Evolutionary conservation across 768 basidiomycete genomes (phyloP).

Genomic region (Phlebiopsis gigantea): DNA sequence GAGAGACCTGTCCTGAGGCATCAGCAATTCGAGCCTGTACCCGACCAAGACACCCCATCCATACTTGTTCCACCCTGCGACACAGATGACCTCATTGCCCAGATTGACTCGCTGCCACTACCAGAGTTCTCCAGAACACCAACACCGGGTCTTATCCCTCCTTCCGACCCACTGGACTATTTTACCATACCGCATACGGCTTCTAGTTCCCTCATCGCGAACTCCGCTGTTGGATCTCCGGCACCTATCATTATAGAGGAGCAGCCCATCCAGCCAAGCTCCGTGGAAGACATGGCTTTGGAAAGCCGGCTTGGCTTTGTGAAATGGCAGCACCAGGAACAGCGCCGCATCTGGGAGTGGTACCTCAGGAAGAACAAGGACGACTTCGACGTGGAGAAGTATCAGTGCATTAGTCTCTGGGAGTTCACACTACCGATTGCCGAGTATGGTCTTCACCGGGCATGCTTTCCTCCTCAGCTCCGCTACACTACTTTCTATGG

Average conservation of each 20-base stretch:
- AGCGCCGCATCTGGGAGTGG: constrained; percentile 93
- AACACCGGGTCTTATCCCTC: constrained; percentile 25
- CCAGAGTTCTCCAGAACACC: constrained; percentile 37
- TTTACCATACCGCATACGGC: constrained; percentile 32
- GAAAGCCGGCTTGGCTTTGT: constrained; percentile 69
- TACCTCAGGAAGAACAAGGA: constrained; percentile 82
- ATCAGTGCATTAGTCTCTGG: constrained; percentile 81
- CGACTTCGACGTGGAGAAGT: constrained; percentile 88
- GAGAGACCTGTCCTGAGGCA: constrained; percentile 46
- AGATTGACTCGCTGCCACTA: constrained; percentile 50
- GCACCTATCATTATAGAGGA: constrained; percentile 32
- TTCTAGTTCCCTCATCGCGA: constrained; percentile 23
- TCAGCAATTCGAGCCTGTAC: constrained; percentile 38
- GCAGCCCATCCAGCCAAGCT: constrained; percentile 46
- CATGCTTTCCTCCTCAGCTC: constrained; percentile 73
- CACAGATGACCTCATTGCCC: constrained; percentile 55
- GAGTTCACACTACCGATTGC: constrained; percentile 75
- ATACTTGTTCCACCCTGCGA: constrained; percentile 13
- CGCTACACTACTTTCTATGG: constrained; percentile 85
- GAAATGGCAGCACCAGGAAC: constrained; percentile 81
- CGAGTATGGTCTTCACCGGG: constrained; percentile 60
- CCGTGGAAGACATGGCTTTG: constrained; percentile 61
- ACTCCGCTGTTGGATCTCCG: constrained; percentile 26
- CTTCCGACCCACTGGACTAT: constrained; percentile 33
- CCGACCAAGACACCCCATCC: constrained; percentile 19